Base-by-base conservation (phyloP, 1,284 basidiomycete genomes). In the Rhodotorula sp. region DNA sequence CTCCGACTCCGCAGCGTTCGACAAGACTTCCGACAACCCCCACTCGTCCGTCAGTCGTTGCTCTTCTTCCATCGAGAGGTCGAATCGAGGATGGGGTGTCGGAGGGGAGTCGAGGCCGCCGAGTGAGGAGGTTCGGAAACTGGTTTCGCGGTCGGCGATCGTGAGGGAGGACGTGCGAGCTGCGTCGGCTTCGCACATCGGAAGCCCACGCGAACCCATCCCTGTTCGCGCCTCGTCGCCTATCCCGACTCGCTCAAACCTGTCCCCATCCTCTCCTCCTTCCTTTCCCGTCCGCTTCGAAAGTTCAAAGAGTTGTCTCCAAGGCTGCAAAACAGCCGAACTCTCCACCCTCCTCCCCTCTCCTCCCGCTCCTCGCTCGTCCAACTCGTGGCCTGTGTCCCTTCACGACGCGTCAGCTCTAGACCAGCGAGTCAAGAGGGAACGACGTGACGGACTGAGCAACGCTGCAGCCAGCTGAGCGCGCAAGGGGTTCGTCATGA, bases 21-120 rank as follows among this genome's bases (percentile, higher is more conserved):
- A 64, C 13, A 69, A 27, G 2, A 59, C 51, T 22, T 62, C 36
- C 19, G 47, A 36, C 9, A 72, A 34, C 4, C 72, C 72, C 72
- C 72, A 74, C 47, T 74, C 70, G 36, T 66, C 59, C 15, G 60
- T 63, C 20, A 74, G 59, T 13, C 56, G 57, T 32, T 67, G 62
- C 20, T 67, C 70, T 24, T 69, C 70, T 13, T 67, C 65, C 1
- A 52, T 44, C 13, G 54, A 30, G 11, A 63, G 53, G 20, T 59
- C 47, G 20, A 60, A 39, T 15, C 39, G 39, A 44, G 39, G 39
- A 44, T 15, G 39, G 19, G 34, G 62, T 17, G 30, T 10, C 4
- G 53, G 5, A 4, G 39, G 19, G 15, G 24, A 17, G 9, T 27
- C 52, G 4, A 52, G 46, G 13, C 52, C 36, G 44, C 49, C 13